A percentile compares a stretch with the other conserved stretches of the same genome.
phyloP scores from a whole-genome alignment of 192 early-diverging fungal genomes.

The Oehlia diaphana region DNA sequence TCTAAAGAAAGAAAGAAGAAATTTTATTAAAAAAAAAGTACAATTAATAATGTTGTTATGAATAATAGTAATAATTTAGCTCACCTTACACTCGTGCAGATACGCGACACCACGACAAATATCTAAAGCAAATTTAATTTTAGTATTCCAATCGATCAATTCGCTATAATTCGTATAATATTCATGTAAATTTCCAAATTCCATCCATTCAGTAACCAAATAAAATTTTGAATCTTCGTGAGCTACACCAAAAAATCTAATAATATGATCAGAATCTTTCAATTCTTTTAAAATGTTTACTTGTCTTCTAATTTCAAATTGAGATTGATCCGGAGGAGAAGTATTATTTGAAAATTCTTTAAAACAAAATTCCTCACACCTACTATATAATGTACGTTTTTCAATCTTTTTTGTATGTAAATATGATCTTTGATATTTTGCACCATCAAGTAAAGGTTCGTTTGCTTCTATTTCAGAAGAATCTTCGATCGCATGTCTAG shows the following conservation, averaged over 20 bases:
- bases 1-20: not conserved
- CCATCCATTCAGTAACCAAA: conserved; percentile 42
- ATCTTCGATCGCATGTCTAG: no score
- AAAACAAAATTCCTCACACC: no score
- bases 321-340: no score
- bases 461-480: no score
- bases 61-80: no score
- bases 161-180: conserved; percentile 34
- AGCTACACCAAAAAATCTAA: conserved; percentile 7
- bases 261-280: conserved; percentile 7
- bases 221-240: conserved; percentile 32
- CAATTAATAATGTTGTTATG: no score
- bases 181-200: conserved; percentile 38
- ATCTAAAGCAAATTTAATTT: conserved; percentile 39
- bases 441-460: no score
- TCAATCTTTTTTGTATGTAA: no score
- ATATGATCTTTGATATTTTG: no score
- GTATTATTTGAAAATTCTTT: no score
- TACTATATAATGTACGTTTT: no score
- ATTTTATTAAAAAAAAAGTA: not conserved
- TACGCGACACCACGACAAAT: conserved; percentile 39
- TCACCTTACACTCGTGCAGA: conserved; percentile 29
- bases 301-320: not conserved
- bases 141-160: not conserved
- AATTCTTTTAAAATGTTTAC: conserved; percentile 12